Evolutionary conservation across 257 asterid species (phyloP).

Genomic region (Capsicum baccatum): DNA sequence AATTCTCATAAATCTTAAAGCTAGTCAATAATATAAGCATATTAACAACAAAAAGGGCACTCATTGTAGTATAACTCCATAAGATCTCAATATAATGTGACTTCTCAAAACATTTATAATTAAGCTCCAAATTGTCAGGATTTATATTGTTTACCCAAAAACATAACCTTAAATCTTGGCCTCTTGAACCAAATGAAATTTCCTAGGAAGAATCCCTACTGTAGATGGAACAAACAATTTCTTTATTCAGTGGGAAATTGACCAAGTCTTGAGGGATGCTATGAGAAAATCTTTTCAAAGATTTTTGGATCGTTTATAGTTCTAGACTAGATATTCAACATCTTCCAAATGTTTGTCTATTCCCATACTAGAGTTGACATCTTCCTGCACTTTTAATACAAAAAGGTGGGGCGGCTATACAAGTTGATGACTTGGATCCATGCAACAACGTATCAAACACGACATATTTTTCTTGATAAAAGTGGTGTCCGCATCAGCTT

Average conservation of each 20-base stretch:
- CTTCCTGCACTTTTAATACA: constrained; percentile 40
- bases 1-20: no score
- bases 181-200: not conserved
- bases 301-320: constrained; percentile 26
- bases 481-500: no score
- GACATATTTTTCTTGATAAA: no score
- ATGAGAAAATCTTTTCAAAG: constrained; percentile 23
- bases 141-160: no score
- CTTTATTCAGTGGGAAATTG: not conserved
- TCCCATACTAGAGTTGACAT: not conserved
- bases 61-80: no score
- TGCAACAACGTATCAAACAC: constrained; percentile 40
- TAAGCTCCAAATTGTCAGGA: no score
- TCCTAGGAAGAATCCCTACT: not conserved
- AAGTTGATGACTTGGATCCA: constrained; percentile 19
- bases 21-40: no score
- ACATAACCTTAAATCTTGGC: not conserved
- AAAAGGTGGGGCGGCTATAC: constrained; percentile 36
- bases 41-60: no score
- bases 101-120: no score
- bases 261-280: not conserved
- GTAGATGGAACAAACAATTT: not conserved
- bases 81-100: no score
- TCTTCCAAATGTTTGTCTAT: not conserved
- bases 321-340: not conserved